Base-by-base conservation (phyloP, 257 asterid species). In the Primulina eburnea region DNA sequence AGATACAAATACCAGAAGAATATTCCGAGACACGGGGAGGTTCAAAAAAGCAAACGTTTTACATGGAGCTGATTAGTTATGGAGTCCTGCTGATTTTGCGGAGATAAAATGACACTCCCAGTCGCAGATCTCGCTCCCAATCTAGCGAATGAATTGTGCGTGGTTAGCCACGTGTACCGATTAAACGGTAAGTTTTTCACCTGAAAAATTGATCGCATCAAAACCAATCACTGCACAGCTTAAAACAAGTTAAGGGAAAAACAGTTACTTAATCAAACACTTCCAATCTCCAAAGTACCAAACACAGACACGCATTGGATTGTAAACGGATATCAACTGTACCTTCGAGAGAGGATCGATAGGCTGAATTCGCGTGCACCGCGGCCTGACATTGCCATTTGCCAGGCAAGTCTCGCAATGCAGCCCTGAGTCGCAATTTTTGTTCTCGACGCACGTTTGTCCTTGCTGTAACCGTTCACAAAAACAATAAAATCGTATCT, bases 361-460 rank as follows among this genome's bases (percentile, higher is more conserved):
- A 10, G 97, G 94, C 71, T 86, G 88, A 71, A 70, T 76, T 34
- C 96, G 86, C 73, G 96, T 93, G 71, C 98, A 93, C 32, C 95
- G 92, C 28, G 97, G 96, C 53, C 87, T 83, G 58, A 86, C 65
- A 68, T 85, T 82, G 71, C 90, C 88, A 12, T 81, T 73, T 2
- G 97, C 89, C 4, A 86, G 28, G 77, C 98, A 92, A 62, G 97
- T 87, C 80, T 92, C 96, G 64, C 98, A 92, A 60, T 92, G 98
- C 79, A 90, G 71, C 43, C 96, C 96, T 30, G 83, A 57, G 58
- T 82, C 94, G 50, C 97, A 90, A 70, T 62, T 76, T 8, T 40
- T 62, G 67, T 81, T 76, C 68, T 78, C 74, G 20, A 86, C 74
- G 78, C 97, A 93, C 37, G 85, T 81, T 32, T 81, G 71, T 67